Conservation (phyloP, 2,329 filamentous ascomycete species). For the Malbranchea zuffiana region DNA sequence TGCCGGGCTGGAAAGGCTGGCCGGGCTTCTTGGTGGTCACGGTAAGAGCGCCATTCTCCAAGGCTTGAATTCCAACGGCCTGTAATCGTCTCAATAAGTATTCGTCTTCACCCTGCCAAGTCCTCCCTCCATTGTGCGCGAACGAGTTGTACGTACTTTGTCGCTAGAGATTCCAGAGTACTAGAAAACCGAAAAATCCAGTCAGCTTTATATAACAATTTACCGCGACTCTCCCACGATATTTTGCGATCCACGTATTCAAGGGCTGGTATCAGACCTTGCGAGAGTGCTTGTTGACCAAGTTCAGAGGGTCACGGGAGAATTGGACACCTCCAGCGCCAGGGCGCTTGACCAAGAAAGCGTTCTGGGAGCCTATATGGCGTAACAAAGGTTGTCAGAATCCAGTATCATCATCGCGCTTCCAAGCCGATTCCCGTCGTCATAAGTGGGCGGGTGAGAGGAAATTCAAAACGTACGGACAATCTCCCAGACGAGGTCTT, state of each 20-base stretch:
- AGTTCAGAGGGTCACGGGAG: conserved; percentile 88
- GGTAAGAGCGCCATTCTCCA: conserved; percentile 67
- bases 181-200: conserved; percentile 36
- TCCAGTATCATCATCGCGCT: neutral
- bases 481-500: conserved; percentile 90
- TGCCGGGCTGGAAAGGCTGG: conserved; percentile 61
- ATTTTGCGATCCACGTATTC: conserved; percentile 16
- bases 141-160: conserved; percentile 56
- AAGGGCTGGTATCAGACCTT: conserved; percentile 50
- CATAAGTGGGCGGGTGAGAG: neutral
- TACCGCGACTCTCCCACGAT: conserved; percentile 2
- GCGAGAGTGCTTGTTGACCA: conserved; percentile 80
- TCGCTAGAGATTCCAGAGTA: conserved; percentile 87
- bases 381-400: conserved; percentile 5
- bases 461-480: conserved; percentile 58
- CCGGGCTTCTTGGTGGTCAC: conserved; percentile 76
- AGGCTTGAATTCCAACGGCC: conserved; percentile 71
- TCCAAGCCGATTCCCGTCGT: neutral
- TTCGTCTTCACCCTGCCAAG: neutral
- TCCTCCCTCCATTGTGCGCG: conserved; percentile 1
- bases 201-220: conserved; percentile 19
- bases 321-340: conserved; percentile 70
- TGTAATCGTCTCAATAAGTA: conserved; percentile 27
- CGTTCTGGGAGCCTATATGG: conserved; percentile 65
- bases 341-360: conserved; percentile 86